Conservation (phyloP, 176 grass and related monocot species). For the Bolboschoenus planiculmis region DNA sequence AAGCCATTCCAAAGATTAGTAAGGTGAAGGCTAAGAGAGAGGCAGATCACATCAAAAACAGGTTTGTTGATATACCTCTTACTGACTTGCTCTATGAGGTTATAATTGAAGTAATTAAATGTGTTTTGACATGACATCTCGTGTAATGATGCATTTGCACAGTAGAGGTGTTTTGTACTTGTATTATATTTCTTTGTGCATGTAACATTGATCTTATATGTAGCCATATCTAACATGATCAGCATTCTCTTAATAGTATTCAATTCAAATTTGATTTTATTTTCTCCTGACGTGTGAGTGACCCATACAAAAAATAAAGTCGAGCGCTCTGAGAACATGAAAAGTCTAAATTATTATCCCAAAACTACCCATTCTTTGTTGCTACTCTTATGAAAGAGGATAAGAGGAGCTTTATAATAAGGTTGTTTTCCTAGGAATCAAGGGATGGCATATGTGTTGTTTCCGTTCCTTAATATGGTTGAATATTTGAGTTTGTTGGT, state of each 20-base stretch:
- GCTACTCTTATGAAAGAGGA: background rate
- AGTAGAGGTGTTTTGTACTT: background rate
- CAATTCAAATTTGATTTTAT: background rate
- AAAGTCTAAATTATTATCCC: background rate
- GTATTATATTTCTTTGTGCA: background rate
- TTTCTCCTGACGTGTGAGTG: background rate
- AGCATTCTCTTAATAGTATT: background rate
- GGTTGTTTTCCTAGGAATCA: background rate
- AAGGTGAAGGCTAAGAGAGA: constrained; percentile 61
- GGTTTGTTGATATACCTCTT: constrained; percentile 26
- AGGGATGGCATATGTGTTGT: background rate
- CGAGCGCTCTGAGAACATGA: background rate
- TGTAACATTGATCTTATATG: background rate
- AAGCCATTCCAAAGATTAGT: constrained; percentile 57
- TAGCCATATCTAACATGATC: background rate
- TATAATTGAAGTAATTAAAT: background rate
- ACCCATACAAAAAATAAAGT: background rate
- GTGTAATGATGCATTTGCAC: background rate
- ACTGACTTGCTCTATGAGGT: background rate
- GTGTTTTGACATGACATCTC: background rate
- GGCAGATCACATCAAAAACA: constrained; percentile 44
- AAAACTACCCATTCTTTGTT: background rate
- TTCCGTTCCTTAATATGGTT: background rate
- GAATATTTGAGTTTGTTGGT: background rate
- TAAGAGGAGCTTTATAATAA: background rate